phyloP scores from a whole-genome alignment of 2,329 filamentous ascomycete genomes.

The Truncatella angustata region DNA sequence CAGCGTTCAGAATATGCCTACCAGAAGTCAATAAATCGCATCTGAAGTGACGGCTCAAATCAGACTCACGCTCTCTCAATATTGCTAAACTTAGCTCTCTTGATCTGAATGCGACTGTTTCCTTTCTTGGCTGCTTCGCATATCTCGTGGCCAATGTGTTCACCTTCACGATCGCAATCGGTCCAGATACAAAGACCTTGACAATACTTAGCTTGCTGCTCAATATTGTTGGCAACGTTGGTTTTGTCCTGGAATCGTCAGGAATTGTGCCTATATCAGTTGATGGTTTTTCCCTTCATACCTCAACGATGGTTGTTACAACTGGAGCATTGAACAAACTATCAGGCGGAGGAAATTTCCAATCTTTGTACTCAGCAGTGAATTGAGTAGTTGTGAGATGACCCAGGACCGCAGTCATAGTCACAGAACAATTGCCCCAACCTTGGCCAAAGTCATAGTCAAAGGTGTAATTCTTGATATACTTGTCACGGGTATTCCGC shows the following conservation, averaged over 20 bases:
- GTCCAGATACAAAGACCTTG: slow-evolving; percentile 92
- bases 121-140: slow-evolving; percentile 73
- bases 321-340: slow-evolving; percentile 81
- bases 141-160: slow-evolving; percentile 93
- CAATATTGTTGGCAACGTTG: slow-evolving; percentile 80
- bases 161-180: slow-evolving; percentile 95
- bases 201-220: slow-evolving; percentile 70
- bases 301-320: slow-evolving; percentile 63
- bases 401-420: slow-evolving; percentile 90
- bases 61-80: slow-evolving; percentile 77
- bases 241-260: slow-evolving; percentile 63
- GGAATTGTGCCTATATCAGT: neutral
- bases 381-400: slow-evolving; percentile 86
- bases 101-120: slow-evolving; percentile 74
- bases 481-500: slow-evolving; percentile 69
- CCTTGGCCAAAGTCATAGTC: slow-evolving; percentile 78
- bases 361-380: slow-evolving; percentile 68
- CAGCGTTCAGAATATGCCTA: slow-evolving; percentile 84
- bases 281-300: slow-evolving; percentile 33
- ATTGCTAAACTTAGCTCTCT: slow-evolving; percentile 90
- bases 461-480: slow-evolving; percentile 93
- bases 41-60: too few relatives aligned
- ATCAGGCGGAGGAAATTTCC: slow-evolving; percentile 77
- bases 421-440: slow-evolving; percentile 82
- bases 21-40: neutral